Conservation (phyloP, 192 early-diverging fungal genomes). For the Geranomyces variabilis region DNA sequence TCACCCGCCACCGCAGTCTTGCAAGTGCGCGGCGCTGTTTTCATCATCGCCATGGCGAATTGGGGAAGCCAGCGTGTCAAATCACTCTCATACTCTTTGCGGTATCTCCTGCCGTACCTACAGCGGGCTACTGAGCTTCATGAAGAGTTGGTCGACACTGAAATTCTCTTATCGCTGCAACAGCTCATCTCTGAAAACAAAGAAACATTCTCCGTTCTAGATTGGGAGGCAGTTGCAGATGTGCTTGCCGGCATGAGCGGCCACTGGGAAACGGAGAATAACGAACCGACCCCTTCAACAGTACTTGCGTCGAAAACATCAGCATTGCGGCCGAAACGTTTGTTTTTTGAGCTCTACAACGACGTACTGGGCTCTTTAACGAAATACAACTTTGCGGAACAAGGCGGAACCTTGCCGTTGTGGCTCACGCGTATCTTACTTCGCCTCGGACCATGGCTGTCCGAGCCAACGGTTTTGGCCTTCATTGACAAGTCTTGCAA, state of each 20-base stretch:
- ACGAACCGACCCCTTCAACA: too few species aligned
- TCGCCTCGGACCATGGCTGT: slow-evolving; percentile 7
- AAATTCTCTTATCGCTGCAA: slow-evolving; percentile 20
- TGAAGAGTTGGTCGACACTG: slow-evolving; percentile 24
- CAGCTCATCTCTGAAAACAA: slow-evolving; percentile 29
- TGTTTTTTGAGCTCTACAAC: slow-evolving; percentile 9
- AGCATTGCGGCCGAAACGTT: background rate
- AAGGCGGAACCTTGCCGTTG: background rate
- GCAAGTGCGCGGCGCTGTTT: slow-evolving; percentile 58
- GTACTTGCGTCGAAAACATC: background rate
- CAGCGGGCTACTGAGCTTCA: slow-evolving; percentile 36
- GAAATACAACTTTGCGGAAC: background rate
- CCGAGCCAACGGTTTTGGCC: slow-evolving; percentile 10
- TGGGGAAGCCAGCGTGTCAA: slow-evolving; percentile 56
- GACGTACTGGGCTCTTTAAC: slow-evolving; percentile 1
- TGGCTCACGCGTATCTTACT: slow-evolving; percentile 7
- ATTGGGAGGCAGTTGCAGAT: slow-evolving; percentile 58
- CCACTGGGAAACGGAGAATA: slow-evolving; percentile 11
- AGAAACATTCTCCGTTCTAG: slow-evolving; percentile 41
- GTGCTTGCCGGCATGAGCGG: slow-evolving; percentile 42
- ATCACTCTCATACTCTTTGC: slow-evolving; percentile 40
- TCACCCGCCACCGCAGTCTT: slow-evolving; percentile 15
- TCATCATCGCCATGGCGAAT: slow-evolving; percentile 56
- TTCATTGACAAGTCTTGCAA: slow-evolving; percentile 14
- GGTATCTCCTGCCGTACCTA: slow-evolving; percentile 40